Base-by-base conservation (phyloP, 1,284 basidiomycete genomes). In the Earliella scabrosa region DNA sequence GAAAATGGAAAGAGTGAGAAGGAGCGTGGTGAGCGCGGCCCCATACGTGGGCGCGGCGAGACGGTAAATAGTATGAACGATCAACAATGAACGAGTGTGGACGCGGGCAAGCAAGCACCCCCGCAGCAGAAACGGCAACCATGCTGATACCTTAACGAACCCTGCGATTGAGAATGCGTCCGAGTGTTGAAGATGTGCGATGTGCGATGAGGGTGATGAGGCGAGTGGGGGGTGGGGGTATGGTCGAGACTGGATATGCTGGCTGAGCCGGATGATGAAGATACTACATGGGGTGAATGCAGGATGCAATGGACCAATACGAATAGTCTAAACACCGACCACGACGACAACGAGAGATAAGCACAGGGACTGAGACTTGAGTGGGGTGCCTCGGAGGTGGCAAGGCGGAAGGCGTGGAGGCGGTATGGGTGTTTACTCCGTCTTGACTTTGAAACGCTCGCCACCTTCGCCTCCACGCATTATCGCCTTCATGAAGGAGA, bases 401-500 rank as follows among this genome's bases (percentile, higher is more conserved):
- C 24, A 26, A 29, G 27, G n/a, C 24, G 16, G n/a, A 35, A 49
- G 39, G 16, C 3, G 32, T 6, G 11, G 21, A 10, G 4, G 0
- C 2, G 47, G 8, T 23, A 34, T 27, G 27, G 34, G 24, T 52
- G 40, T 11, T 68, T 63, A 75, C 54, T 82, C 79, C 18, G 43
- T 45, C 43, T 45, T 45, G 43, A 45, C 43, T 66, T 85, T 85
- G 75, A 92, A 92, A 57, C 77, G 77, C 57, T 76, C 75, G 13
- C 80, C 86, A 13, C 87, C 87, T 52, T 83, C 91, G 2, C 92
- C 92, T 31, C 89, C 88, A 9, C 90, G 85, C 87, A 96, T 93
- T 66, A 93, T 84, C 11, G 90, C 90, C 69, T 87, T 85, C 81
- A 97, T 86, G 71, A 97, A 97, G 41, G 83, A 68, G 68, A 95